These are phyloP conservation scores for Lathyrus tuberosus DNA, from an alignment of 306 rosid species.

Conservation along the genomic window DNA sequence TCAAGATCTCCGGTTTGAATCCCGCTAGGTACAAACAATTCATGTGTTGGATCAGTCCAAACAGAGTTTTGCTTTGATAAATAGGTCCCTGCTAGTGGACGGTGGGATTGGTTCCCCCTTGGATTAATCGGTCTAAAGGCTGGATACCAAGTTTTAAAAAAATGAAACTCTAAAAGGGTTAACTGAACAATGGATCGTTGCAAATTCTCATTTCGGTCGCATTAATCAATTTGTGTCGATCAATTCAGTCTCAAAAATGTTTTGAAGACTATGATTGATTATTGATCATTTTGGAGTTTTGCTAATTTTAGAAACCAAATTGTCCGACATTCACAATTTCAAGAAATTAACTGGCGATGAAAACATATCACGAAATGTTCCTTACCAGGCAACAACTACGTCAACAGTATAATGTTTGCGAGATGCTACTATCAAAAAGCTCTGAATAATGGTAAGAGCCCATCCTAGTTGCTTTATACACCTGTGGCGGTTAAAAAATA, in stretches of 20 bases:
- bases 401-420: conserved; percentile 99
- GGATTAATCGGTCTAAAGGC: too few species aligned
- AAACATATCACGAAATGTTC: conserved; percentile 1
- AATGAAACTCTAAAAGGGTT: too few species aligned
- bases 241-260: not conserved
- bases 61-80: too few species aligned
- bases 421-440: conserved; percentile 91
- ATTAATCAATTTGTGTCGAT: not conserved
- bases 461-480: conserved; percentile 83
- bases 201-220: not conserved
- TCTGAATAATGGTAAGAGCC: conserved; percentile 77
- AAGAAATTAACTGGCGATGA: not conserved
- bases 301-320: not conserved
- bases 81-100: too few species aligned
- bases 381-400: conserved; percentile 95
- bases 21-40: too few species aligned
- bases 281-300: not conserved
- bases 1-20: too few species aligned
- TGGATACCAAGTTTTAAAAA: too few species aligned
- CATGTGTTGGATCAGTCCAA: too few species aligned
- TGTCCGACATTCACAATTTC: not conserved
- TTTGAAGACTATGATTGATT: not conserved
- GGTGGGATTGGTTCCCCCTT: too few species aligned
- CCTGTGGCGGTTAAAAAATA: conserved; percentile 50
- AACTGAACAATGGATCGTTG: too few species aligned